These are phyloP conservation scores for Inga laurina DNA, from an alignment of 306 rosid species.

Conservation along the genomic window DNA sequence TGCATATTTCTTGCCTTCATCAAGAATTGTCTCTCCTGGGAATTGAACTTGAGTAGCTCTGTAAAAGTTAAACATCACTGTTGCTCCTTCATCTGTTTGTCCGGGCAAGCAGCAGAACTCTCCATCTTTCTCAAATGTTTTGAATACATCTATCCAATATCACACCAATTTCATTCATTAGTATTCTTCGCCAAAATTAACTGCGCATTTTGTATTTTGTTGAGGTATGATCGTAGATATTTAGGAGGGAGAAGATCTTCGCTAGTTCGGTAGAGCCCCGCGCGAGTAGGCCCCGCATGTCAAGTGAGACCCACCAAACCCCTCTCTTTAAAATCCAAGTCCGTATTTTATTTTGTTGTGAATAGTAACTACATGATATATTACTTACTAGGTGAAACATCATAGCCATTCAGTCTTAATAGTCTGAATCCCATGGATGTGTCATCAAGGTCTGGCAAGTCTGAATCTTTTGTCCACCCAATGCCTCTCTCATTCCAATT, in stretches of 20 bases:
- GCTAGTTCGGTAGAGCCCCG: no score
- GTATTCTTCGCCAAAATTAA: no score
- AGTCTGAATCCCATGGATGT: not conserved
- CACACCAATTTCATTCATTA: not conserved
- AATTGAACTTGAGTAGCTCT: conserved; percentile 60
- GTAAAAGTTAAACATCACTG: conserved; percentile 58
- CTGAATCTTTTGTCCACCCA: not conserved
- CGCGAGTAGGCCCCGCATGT: no score
- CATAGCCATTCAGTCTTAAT: not conserved
- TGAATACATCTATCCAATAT: conserved; percentile 49
- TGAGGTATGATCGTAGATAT: no score
- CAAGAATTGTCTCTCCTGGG: conserved; percentile 55
- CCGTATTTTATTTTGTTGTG: no score
- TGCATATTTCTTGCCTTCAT: conserved; percentile 49
- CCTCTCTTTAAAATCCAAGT: no score
- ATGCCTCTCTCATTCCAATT: not conserved
- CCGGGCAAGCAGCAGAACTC: conserved; percentile 62
- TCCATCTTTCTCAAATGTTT: conserved; percentile 49
- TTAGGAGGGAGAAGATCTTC: no score
- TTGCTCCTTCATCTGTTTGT: conserved; percentile 58
- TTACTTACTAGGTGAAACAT: not conserved
- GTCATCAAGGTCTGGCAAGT: not conserved
- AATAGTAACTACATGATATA: not conserved
- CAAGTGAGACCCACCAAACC: no score
- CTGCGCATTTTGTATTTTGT: no score